Percentiles rank a stretch among this genome's conserved stretches.
Conservation (phyloP, 768 basidiomycete genomes). For the Pulveroboletus sp. region DNA sequence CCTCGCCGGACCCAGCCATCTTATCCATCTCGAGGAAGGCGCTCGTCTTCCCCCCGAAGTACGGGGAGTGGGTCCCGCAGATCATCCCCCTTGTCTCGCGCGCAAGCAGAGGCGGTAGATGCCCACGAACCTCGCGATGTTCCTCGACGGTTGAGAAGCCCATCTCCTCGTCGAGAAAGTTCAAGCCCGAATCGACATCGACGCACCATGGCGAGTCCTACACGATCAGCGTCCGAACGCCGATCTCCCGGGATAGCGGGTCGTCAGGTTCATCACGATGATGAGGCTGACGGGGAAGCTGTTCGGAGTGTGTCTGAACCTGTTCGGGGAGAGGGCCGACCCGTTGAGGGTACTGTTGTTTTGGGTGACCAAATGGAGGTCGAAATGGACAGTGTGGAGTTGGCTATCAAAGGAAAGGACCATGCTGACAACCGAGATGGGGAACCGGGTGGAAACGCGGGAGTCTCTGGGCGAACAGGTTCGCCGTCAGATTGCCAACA, state of each 20-base stretch:
- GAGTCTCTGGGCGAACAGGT: conserved; percentile 23
- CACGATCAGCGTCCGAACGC: too few species aligned
- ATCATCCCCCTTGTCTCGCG: conserved; percentile 17
- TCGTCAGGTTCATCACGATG: not conserved
- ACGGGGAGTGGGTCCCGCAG: conserved; percentile 19
- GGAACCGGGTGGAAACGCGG: conserved; percentile 17
- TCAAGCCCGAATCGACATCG: conserved; percentile 9
- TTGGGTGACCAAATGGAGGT: conserved; percentile 4
- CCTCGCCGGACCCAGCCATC: conserved; percentile 14
- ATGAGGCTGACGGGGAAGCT: not conserved
- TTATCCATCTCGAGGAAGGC: conserved; percentile 17
- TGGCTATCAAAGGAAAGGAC: conserved; percentile 12
- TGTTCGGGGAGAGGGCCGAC: too few species aligned
- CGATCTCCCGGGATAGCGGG: conserved; percentile 1
- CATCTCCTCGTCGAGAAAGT: conserved; percentile 11
- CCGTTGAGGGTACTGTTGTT: not conserved
- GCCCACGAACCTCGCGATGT: conserved; percentile 6
- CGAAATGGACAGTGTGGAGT: conserved; percentile 6
- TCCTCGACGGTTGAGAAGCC: conserved; percentile 11
- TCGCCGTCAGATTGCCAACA: conserved; percentile 9
- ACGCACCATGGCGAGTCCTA: too few species aligned
- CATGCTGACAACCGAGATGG: conserved; percentile 12
- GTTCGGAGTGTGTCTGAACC: not conserved
- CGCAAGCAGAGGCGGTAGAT: conserved; percentile 13
- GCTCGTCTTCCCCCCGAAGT: conserved; percentile 20